Base-by-base conservation (phyloP, 805 yeast genomes). In the Metschnikowia bowlesiae region DNA sequence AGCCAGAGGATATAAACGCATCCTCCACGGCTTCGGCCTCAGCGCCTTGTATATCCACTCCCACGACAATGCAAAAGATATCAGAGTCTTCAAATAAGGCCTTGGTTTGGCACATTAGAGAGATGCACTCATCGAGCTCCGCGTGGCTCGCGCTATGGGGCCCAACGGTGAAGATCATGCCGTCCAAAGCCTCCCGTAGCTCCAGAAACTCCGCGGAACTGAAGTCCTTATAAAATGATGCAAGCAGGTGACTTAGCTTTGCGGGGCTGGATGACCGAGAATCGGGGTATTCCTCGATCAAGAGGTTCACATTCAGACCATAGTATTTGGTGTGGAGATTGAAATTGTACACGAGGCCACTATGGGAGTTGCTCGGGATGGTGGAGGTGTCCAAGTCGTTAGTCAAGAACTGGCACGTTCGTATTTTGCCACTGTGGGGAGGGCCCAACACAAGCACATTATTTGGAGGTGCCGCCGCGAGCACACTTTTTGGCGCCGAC, bases 391-490 rank as follows among this genome's bases (percentile, higher is more conserved):
- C 62, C 6, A 63, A 58, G n/a, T 58, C 60, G 1, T 65, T 59
- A 1, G 70, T 54, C 31, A 78, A 53, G 14, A 53, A 56, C 49
- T 56, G 64, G 2, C 63, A 66, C 6, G 59, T 53, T 35, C 66
- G 57, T 52, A 74, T 42, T 50, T 79, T 78, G 4, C 78, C 78
- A 1, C 73, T 61, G 13, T 62, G 53, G 0, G 78, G 75, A 1
- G 74, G 62, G 1, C 84, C 83, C 13, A 77, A 58, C 4, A 79
- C 56, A 48, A 79, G 62, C 16, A 79, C 69, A 51, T 75, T 74
- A 57, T 76, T 76, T 3, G 36, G 14, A 22, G 22, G 22, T 22
- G 22, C 22, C 22, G 22, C 22, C 22, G 22, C 22, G 22, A 22
- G 22, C 22, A 5, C 22, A 22, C 4, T 22, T 4, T 22, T 22